These are phyloP conservation scores for Trebouxiophyceae sp. DNA, from an alignment of 163 green algal species.

Conservation along the genomic window DNA sequence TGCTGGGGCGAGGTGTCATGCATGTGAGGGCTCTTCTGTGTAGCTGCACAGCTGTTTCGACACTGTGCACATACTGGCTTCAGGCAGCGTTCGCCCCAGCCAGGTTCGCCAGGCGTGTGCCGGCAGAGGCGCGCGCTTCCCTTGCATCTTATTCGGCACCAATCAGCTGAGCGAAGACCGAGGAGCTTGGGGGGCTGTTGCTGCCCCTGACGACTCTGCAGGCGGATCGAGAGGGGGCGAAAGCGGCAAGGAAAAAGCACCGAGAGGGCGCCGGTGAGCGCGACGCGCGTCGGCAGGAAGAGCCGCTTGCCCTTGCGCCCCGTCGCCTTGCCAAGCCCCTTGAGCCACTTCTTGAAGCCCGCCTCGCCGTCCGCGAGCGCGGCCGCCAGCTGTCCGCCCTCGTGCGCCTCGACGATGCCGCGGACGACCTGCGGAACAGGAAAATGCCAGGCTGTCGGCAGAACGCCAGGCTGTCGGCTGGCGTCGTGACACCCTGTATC, in stretches of 20 bases:
- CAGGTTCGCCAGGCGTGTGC: too few species aligned
- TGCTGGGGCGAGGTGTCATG: too few species aligned
- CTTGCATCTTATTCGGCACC: too few species aligned
- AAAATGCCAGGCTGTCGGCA: neutral
- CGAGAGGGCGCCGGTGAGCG: slow-evolving; percentile 72
- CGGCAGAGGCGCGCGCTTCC: too few species aligned
- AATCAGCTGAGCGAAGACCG: too few species aligned
- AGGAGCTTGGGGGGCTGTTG: too few species aligned
- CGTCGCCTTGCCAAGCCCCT: slow-evolving; percentile 84
- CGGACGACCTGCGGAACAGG: slow-evolving; percentile 2
- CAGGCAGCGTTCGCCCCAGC: too few species aligned
- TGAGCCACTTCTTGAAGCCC: slow-evolving; percentile 81
- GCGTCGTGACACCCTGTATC: neutral
- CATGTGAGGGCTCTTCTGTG: too few species aligned
- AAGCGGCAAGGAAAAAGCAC: neutral
- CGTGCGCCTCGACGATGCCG: slow-evolving; percentile 63
- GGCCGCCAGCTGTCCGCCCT: slow-evolving; percentile 68
- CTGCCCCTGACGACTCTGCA: too few species aligned
- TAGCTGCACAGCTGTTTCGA: too few species aligned
- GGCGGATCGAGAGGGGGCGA: neutral
- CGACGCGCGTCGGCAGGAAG: slow-evolving; percentile 96
- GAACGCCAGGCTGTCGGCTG: neutral
- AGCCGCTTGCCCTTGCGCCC: slow-evolving; percentile 94
- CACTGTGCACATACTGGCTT: too few species aligned
- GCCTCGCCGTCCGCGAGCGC: slow-evolving; percentile 61